These are phyloP conservation scores for Coffea eugenioides DNA, from an alignment of 257 asterid species.

Conservation along the genomic window DNA sequence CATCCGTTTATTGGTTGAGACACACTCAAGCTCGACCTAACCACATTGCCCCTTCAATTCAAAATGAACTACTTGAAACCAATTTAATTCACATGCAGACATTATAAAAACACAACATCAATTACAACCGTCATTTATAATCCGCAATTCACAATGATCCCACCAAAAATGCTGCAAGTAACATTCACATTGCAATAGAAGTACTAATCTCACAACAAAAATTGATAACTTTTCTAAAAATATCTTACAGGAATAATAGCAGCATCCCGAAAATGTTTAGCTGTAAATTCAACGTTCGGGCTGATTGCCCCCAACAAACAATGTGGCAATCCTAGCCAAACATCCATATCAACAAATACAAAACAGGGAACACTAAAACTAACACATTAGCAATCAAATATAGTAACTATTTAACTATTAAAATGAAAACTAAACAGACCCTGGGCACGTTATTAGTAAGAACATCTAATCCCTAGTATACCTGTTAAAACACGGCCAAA, in stretches of 20 bases:
- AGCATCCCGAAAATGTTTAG: constrained; percentile 73
- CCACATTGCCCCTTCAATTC: background rate
- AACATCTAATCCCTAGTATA: constrained; percentile 79
- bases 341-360: constrained; percentile 7
- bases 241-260: constrained; percentile 63
- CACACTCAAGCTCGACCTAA: too few relatives aligned
- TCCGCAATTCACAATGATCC: background rate
- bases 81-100: background rate
- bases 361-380: constrained; percentile 5
- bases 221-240: background rate
- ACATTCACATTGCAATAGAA: background rate
- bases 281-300: constrained; percentile 73
- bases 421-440: constrained; percentile 39
- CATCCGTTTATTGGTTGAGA: too few relatives aligned
- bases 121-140: background rate
- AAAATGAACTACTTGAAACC: background rate
- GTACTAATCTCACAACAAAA: background rate
- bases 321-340: constrained; percentile 71
- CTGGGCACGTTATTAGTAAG: constrained; percentile 84
- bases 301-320: constrained; percentile 76
- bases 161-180: background rate
- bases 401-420: background rate
- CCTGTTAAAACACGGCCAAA: constrained; percentile 29
- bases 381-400: background rate
- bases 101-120: background rate